A percentile compares a stretch with the other conserved stretches of the same genome.
These are phyloP conservation scores for Diaporthe aspalathi DNA, from an alignment of 2,329 filamentous ascomycete genomes.

Conservation along the genomic window DNA sequence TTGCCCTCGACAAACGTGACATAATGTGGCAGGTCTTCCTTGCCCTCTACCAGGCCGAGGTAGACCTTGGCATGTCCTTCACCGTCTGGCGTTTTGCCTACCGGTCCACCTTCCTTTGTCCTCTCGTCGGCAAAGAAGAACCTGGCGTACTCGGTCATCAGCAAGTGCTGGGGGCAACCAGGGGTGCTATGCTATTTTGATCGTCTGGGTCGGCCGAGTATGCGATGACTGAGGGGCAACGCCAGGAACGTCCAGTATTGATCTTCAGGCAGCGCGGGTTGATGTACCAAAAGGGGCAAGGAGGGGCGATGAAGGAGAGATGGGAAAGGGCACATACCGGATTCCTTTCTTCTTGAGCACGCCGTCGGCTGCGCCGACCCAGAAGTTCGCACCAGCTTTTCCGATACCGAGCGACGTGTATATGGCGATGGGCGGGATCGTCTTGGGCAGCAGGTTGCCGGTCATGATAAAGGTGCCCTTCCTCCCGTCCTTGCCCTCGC, in stretches of 20 bases:
- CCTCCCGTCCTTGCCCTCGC: constrained; percentile 24
- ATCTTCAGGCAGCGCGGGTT: too few relatives aligned
- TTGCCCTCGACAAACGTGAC: constrained; percentile 38
- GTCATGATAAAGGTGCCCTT: constrained; percentile 38
- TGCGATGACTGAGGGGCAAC: not conserved
- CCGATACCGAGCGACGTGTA: constrained; percentile 33
- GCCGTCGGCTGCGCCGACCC: constrained; percentile 35
- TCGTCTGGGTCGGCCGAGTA: not conserved
- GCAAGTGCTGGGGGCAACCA: not conserved
- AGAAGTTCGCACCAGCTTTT: constrained; percentile 33
- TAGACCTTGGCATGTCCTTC: constrained; percentile 30
- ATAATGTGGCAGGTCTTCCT: constrained; percentile 36
- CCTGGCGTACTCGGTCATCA: constrained; percentile 5
- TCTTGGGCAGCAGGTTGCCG: constrained; percentile 32
- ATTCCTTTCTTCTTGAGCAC: constrained; percentile 37
- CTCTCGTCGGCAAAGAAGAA: constrained; percentile 41
- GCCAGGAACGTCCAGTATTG: not conserved
- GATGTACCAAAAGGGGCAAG: not conserved
- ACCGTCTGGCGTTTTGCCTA: constrained; percentile 20
- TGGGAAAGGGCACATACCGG: constrained; percentile 26
- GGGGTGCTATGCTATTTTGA: not conserved
- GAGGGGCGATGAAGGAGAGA: not conserved
- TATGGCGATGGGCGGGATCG: constrained; percentile 21
- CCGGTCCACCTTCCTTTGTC: constrained; percentile 29
- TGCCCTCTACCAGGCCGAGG: constrained; percentile 25